A percentile compares a stretch with the other conserved stretches of the same genome.
These are phyloP conservation scores for Aspergillus ochraceoroseus DNA, from an alignment of 2,329 filamentous ascomycete species.

Conservation along the genomic window DNA sequence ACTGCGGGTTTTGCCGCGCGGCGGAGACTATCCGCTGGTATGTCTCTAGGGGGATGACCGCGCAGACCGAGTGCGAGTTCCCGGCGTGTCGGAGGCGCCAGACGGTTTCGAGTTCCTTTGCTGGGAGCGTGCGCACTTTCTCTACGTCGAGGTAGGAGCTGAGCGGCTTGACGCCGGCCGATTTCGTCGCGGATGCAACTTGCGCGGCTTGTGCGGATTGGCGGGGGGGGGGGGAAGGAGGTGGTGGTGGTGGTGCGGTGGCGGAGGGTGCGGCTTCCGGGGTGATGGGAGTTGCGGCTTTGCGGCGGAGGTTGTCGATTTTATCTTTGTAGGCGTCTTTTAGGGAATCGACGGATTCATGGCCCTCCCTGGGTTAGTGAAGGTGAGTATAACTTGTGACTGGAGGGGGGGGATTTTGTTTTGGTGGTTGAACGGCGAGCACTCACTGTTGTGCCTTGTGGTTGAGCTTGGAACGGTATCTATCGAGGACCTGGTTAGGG, in stretches of 20 bases:
- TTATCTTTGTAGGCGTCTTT: constrained; percentile 80
- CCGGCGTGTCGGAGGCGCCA: constrained; percentile 84
- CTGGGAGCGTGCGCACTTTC: constrained; percentile 67
- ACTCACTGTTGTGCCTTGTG: constrained; percentile 67
- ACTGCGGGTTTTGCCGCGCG: constrained; percentile 74
- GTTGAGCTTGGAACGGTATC: constrained; percentile 80
- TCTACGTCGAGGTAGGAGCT: constrained; percentile 70
- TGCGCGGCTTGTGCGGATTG: constrained; percentile 30
- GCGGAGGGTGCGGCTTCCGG: constrained; percentile 39
- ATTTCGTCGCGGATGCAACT: constrained; percentile 45
- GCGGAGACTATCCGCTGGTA: constrained; percentile 67
- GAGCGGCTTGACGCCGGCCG: constrained; percentile 59
- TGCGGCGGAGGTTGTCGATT: constrained; percentile 66
- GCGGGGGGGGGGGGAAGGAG: constrained; percentile 36
- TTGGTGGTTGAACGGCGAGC: background rate
- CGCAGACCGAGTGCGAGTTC: constrained; percentile 72
- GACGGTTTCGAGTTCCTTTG: constrained; percentile 76
- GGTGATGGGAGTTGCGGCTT: constrained; percentile 56
- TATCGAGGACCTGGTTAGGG: constrained; percentile 64
- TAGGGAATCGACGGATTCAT: constrained; percentile 55
- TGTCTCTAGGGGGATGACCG: constrained; percentile 67
- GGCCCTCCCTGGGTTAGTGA: constrained; percentile 57
- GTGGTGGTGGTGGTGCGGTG: constrained; percentile 33
- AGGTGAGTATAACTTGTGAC: too few species aligned
- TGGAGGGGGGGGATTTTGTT: too few species aligned